Conservation (phyloP, 306 rosid genomes). For the Phaseolus lunatus region DNA sequence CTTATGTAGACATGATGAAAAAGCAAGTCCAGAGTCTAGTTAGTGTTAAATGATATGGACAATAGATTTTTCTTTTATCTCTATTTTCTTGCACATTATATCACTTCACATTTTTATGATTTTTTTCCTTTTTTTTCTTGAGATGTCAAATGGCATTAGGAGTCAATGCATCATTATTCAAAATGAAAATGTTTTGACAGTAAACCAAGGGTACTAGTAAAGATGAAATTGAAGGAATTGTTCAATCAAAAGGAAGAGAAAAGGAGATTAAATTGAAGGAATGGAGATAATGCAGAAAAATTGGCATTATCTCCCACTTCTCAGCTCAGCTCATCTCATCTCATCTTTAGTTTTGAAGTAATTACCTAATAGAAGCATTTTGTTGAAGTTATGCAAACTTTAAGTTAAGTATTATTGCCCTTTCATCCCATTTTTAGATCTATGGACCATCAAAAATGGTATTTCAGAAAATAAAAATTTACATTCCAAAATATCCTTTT, state of each 20-base stretch:
- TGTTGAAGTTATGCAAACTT: not conserved
- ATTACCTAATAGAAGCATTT: not conserved
- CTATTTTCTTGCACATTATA: no score
- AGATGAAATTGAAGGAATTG: not conserved
- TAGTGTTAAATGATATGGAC: not conserved
- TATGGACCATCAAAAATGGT: slow-evolving; percentile 61
- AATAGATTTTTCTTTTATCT: no score
- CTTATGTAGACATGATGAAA: not conserved
- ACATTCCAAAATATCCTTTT: no score
- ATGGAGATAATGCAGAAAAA: not conserved
- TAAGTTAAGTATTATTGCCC: not conserved
- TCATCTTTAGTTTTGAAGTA: not conserved
- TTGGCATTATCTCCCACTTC: not conserved
- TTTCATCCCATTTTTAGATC: slow-evolving; percentile 49
- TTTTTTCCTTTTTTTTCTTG: no score
- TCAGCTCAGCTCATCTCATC: not conserved
- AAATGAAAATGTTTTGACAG: not conserved
- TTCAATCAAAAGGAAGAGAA: not conserved
- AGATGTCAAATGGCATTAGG: no score
- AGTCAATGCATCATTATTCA: no score
- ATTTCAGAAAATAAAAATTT: no score
- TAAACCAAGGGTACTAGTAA: not conserved
- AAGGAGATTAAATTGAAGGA: not conserved
- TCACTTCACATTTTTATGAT: no score
- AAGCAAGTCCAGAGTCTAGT: not conserved